These are phyloP conservation scores for Pontederia paniculata DNA, from an alignment of 176 grass and related monocot genomes.

Conservation along the genomic window DNA sequence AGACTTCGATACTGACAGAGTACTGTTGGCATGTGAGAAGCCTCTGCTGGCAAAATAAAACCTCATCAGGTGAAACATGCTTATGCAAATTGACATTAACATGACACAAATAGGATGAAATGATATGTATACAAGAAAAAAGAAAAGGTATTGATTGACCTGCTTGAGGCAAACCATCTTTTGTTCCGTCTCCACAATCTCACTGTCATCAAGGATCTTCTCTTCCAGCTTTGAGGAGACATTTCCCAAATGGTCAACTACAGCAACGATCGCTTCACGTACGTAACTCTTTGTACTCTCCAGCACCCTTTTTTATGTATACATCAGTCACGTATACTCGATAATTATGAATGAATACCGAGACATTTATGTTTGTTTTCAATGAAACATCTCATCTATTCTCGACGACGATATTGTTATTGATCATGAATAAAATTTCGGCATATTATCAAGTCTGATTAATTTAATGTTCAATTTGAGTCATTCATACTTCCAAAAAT, in stretches of 20 bases:
- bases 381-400: too few relatives aligned
- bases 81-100: not conserved
- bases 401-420: too few relatives aligned
- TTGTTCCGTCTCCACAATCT: slow-evolving; percentile 34
- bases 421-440: too few relatives aligned
- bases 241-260: slow-evolving; percentile 73
- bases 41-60: slow-evolving; percentile 34
- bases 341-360: too few relatives aligned
- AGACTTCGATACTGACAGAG: slow-evolving; percentile 28
- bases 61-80: not conserved
- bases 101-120: too few relatives aligned
- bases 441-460: too few relatives aligned
- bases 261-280: slow-evolving; percentile 56
- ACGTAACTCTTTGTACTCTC: slow-evolving; percentile 75
- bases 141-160: too few relatives aligned
- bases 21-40: slow-evolving; percentile 69
- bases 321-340: not conserved
- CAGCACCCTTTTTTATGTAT: slow-evolving; percentile 28
- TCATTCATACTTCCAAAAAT: too few relatives aligned
- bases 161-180: slow-evolving; percentile 60
- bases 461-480: not conserved
- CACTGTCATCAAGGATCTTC: slow-evolving; percentile 29
- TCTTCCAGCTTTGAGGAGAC: slow-evolving; percentile 75
- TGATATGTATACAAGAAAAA: too few relatives aligned
- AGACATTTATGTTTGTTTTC: too few relatives aligned